Evolutionary conservation across 2,329 filamentous ascomycete genomes (phyloP).

Genomic region (Alternaria ethzedia): DNA sequence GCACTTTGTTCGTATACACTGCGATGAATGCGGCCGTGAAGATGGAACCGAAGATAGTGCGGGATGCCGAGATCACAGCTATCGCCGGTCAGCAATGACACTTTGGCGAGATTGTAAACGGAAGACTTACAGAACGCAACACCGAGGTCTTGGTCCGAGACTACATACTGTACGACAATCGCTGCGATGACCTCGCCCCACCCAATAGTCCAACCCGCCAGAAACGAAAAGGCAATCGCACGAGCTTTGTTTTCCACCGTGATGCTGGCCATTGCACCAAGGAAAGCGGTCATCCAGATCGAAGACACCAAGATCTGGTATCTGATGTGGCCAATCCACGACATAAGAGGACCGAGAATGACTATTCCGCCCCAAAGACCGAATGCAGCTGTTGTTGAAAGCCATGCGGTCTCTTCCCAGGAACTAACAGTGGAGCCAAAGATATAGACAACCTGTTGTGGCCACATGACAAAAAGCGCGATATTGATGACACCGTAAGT

Average conservation of each 20-base stretch:
- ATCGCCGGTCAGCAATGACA: not conserved
- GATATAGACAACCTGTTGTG: slow-evolving; percentile 29
- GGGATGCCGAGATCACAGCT: not conserved
- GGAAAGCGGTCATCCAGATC: slow-evolving; percentile 23
- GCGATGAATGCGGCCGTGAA: not conserved
- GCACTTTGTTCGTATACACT: not conserved
- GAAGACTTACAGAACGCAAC: not conserved
- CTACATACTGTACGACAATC: slow-evolving; percentile 1
- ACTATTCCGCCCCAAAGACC: slow-evolving; percentile 40
- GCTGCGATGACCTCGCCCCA: slow-evolving; percentile 23
- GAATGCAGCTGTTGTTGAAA: slow-evolving; percentile 36
- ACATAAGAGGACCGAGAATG: slow-evolving; percentile 28
- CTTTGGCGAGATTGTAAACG: not conserved
- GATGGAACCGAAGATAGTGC: not conserved
- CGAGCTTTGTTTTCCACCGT: slow-evolving; percentile 11
- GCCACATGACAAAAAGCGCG: slow-evolving; percentile 39
- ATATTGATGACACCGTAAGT: slow-evolving; percentile 25
- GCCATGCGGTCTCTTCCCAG: slow-evolving; percentile 35
- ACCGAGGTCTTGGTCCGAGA: not conserved
- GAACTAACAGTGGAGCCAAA: slow-evolving; percentile 18
- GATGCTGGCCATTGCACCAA: slow-evolving; percentile 26
- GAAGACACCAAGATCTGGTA: slow-evolving; percentile 20
- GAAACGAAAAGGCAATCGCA: slow-evolving; percentile 20
- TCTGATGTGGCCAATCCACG: slow-evolving; percentile 29
- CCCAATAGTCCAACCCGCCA: slow-evolving; percentile 20